Percentiles rank a stretch among this genome's conserved stretches.
Conservation (phyloP, 2,329 filamentous ascomycete species). For the Fusarium nematophilum region DNA sequence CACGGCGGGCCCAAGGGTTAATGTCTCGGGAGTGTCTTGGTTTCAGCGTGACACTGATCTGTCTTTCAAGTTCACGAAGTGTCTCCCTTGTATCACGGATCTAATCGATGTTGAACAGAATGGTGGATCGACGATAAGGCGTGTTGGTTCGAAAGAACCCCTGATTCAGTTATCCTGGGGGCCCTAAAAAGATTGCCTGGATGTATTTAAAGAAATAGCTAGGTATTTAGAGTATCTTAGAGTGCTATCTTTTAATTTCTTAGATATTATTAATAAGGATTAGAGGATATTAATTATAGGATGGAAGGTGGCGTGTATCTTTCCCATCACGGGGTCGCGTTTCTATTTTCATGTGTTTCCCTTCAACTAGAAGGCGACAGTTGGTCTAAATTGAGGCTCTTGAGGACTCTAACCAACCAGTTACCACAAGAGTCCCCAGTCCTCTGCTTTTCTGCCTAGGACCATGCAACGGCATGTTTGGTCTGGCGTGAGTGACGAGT, state of each 20-base stretch:
- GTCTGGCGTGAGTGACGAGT: neutral
- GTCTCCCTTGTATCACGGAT: neutral
- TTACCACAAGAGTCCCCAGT: neutral
- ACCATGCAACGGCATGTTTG: neutral
- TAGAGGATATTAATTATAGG: too few species aligned
- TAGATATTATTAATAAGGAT: too few species aligned
- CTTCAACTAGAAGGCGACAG: too few species aligned
- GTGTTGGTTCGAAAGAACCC: neutral
- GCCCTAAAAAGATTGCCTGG: neutral
- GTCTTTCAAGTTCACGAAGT: slow-evolving; percentile 8
- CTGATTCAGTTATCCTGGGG: neutral
- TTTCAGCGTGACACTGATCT: slow-evolving; percentile 14
- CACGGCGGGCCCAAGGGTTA: neutral
- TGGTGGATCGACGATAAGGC: neutral
- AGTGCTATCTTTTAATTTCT: too few species aligned
- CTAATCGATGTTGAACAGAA: neutral
- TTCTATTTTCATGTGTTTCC: too few species aligned
- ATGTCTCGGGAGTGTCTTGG: slow-evolving; percentile 1
- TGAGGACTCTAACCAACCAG: neutral
- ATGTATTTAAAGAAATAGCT: too few species aligned
- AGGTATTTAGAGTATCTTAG: too few species aligned
- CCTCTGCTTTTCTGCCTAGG: neutral
- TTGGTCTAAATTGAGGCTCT: slow-evolving; percentile 1
- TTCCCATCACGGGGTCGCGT: too few species aligned
- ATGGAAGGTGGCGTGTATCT: too few species aligned